These are phyloP conservation scores for Cladosporium colombiae DNA, from an alignment of 2,329 filamentous ascomycete genomes.

Conservation along the genomic window DNA sequence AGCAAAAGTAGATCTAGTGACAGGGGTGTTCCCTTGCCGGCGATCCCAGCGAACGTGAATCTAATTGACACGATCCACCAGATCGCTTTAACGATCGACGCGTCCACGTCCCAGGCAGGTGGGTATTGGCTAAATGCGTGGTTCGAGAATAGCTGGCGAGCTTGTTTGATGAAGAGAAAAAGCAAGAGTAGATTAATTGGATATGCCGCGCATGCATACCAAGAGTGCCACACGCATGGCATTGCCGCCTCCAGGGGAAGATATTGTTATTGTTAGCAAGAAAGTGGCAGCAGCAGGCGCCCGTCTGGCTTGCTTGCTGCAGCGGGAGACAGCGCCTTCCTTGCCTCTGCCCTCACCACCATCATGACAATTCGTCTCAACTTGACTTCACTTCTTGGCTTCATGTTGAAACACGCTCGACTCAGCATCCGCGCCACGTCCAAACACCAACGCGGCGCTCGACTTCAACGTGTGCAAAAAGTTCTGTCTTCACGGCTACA, in stretches of 20 bases:
- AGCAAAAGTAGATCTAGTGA: neutral
- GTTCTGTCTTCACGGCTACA: neutral
- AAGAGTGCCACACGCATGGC: constrained; percentile 1
- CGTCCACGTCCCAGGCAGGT: neutral
- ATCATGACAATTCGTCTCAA: neutral
- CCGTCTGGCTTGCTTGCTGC: neutral
- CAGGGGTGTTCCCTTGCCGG: neutral
- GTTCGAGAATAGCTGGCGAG: neutral
- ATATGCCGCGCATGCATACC: neutral
- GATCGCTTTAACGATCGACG: constrained; percentile 9
- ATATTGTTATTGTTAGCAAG: neutral
- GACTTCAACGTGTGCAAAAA: neutral
- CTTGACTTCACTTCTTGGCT: neutral
- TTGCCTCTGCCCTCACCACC: neutral
- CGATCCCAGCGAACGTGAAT: neutral
- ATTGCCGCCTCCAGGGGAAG: neutral
- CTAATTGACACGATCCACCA: neutral
- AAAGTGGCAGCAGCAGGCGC: neutral
- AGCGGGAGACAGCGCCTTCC: neutral
- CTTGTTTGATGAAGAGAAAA: neutral
- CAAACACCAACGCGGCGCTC: neutral
- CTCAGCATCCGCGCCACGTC: neutral
- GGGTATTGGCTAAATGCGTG: neutral
- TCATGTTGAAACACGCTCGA: neutral
- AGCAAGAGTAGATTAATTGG: neutral